Conservation (phyloP, 495 filamentous ascomycete genomes). For the Xylaria nigripes region DNA sequence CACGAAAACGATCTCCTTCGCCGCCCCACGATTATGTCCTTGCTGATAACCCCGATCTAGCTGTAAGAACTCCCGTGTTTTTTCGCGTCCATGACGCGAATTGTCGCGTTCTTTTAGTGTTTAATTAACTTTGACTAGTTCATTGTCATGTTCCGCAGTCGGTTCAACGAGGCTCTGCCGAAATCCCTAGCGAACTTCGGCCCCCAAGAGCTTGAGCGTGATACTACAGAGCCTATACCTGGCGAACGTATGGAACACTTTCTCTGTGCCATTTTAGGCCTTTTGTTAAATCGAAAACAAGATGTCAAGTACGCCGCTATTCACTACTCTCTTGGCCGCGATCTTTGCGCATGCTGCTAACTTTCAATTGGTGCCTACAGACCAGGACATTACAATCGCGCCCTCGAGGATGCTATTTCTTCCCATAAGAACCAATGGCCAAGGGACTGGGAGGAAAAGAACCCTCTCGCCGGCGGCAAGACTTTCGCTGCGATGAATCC, state of each 20-base stretch:
- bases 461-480: slow-evolving; percentile 68
- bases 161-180: slow-evolving; percentile 82
- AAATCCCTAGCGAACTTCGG: slow-evolving; percentile 81
- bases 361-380: slow-evolving; percentile 30
- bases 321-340: slow-evolving; percentile 11
- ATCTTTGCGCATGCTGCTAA: neutral
- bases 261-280: slow-evolving; percentile 76
- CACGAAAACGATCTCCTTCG: slow-evolving; percentile 68
- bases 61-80: slow-evolving; percentile 53
- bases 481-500: slow-evolving; percentile 74
- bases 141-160: slow-evolving; percentile 93
- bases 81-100: slow-evolving; percentile 30
- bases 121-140: slow-evolving; percentile 51
- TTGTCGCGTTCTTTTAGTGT: slow-evolving; percentile 30
- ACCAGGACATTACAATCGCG: slow-evolving; percentile 80
- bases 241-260: slow-evolving; percentile 80
- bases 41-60: slow-evolving; percentile 80
- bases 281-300: slow-evolving; percentile 94
- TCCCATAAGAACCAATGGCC: slow-evolving; percentile 87
- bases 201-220: slow-evolving; percentile 88
- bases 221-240: slow-evolving; percentile 66
- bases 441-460: slow-evolving; percentile 74
- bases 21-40: slow-evolving; percentile 83
- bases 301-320: slow-evolving; percentile 78
- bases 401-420: slow-evolving; percentile 85